Evolutionary conservation across 345 rosid species (phyloP).

Genomic region (Turritis glabra): DNA sequence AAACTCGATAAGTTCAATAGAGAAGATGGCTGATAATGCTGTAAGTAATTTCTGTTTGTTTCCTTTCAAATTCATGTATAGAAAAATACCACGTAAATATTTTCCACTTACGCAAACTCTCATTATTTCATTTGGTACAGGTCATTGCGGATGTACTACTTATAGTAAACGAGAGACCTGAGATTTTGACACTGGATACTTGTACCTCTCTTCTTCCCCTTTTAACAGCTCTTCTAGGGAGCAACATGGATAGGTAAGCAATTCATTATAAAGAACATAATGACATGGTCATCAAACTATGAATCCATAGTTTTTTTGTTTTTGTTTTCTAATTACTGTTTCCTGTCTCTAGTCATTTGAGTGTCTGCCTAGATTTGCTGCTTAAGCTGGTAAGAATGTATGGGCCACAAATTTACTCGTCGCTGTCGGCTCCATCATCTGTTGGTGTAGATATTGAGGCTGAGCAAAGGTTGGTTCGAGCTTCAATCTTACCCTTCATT

Average conservation of each 20-base stretch:
- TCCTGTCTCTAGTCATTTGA: slow-evolving; percentile 69
- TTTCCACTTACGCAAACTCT: background rate
- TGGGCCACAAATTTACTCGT: slow-evolving; percentile 76
- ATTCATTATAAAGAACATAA: background rate
- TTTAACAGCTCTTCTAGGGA: slow-evolving; percentile 69
- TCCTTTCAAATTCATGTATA: background rate
- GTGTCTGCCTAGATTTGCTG: slow-evolving; percentile 77
- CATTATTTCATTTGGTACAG: slow-evolving; percentile 43
- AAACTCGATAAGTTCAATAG: slow-evolving; percentile 74
- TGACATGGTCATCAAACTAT: background rate
- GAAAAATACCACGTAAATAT: background rate
- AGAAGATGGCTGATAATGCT: slow-evolving; percentile 94
- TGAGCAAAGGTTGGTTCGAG: slow-evolving; percentile 69
- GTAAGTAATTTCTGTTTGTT: slow-evolving; percentile 47
- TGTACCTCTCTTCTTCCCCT: slow-evolving; percentile 90
- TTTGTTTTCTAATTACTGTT: background rate
- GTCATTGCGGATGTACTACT: slow-evolving; percentile 82
- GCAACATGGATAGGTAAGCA: slow-evolving; percentile 77
- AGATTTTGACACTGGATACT: slow-evolving; percentile 71
- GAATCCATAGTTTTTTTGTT: background rate
- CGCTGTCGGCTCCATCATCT: slow-evolving; percentile 73
- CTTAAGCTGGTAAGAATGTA: slow-evolving; percentile 85
- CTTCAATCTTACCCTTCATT: background rate
- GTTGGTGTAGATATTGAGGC: slow-evolving; percentile 99
- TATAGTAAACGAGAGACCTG: slow-evolving; percentile 62